These are phyloP conservation scores for Neonectria neomacrospora DNA, from an alignment of 2,329 filamentous ascomycete genomes.

Conservation along the genomic window DNA sequence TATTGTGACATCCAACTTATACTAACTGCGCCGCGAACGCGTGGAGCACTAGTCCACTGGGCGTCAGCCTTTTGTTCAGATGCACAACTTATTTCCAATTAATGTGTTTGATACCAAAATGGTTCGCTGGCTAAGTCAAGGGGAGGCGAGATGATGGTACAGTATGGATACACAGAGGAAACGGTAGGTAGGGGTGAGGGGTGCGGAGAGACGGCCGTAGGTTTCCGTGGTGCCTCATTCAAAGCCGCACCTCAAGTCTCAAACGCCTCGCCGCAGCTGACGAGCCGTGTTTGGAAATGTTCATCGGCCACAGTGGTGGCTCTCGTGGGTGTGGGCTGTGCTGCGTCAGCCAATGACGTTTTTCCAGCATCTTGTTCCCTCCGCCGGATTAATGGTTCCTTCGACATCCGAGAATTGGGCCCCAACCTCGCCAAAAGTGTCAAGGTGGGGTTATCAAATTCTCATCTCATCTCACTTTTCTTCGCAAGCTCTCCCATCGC, in stretches of 20 bases:
- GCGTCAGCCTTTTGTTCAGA: too few species aligned
- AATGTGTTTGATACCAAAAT: slow-evolving; percentile 3
- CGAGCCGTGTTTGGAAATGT: slow-evolving; percentile 8
- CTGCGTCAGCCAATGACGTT: slow-evolving; percentile 42
- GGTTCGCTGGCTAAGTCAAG: too few species aligned
- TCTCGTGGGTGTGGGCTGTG: not conserved
- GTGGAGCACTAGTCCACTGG: too few species aligned
- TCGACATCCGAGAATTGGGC: slow-evolving; percentile 28
- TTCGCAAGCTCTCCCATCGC: slow-evolving; percentile 38
- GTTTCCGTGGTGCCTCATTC: slow-evolving; percentile 16
- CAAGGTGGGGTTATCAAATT: slow-evolving; percentile 47
- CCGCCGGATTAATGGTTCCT: slow-evolving; percentile 31
- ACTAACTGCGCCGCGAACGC: too few species aligned
- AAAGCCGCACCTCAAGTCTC: slow-evolving; percentile 21
- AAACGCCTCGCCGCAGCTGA: slow-evolving; percentile 6
- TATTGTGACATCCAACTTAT: too few species aligned
- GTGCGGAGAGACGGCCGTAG: slow-evolving; percentile 13
- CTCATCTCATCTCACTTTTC: slow-evolving; percentile 42
- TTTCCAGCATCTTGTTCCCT: not conserved
- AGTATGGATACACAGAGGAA: slow-evolving; percentile 6
- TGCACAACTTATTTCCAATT: too few species aligned
- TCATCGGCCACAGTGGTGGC: not conserved
- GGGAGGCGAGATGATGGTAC: slow-evolving; percentile 11
- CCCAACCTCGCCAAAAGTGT: slow-evolving; percentile 42
- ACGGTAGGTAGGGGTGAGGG: not conserved